Conservation (phyloP, 169 alveolate species). For the Eimeria sp. region DNA sequence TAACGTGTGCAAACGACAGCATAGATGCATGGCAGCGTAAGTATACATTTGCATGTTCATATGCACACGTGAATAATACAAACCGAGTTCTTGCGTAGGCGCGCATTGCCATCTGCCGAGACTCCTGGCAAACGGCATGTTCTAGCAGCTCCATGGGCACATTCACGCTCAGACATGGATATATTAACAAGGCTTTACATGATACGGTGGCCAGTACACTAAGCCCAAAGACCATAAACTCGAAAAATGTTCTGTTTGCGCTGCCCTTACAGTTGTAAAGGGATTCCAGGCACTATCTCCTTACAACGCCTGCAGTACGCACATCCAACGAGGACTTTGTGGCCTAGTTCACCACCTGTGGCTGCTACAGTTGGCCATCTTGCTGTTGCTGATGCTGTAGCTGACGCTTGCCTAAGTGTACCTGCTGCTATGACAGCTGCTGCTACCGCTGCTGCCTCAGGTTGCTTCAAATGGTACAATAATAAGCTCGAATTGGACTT, state of each 20-base stretch:
- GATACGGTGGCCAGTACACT: neutral
- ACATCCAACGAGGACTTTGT: neutral
- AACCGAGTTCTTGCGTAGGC: neutral
- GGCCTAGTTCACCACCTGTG: neutral
- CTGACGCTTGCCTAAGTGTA: neutral
- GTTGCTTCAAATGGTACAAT: neutral
- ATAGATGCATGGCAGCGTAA: too few relatives aligned
- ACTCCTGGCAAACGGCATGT: neutral
- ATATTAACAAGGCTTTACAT: neutral
- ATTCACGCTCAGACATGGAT: neutral
- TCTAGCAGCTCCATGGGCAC: neutral
- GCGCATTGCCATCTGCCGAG: neutral
- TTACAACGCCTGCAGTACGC: conserved; percentile 59
- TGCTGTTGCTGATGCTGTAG: conserved; percentile 30
- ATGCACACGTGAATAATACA: neutral
- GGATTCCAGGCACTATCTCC: conserved; percentile 20
- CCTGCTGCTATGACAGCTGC: neutral
- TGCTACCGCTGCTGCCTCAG: neutral
- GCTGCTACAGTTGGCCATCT: conserved; percentile 8
- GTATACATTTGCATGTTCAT: neutral
- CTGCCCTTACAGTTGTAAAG: conserved; percentile 19
- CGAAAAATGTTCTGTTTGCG: neutral
- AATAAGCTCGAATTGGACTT: neutral
- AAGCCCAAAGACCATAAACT: neutral
- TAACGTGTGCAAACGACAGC: too few relatives aligned